Evolutionary conservation across 495 filamentous ascomycete genomes (phyloP).

Genomic region (Lichenothelia convexa): DNA sequence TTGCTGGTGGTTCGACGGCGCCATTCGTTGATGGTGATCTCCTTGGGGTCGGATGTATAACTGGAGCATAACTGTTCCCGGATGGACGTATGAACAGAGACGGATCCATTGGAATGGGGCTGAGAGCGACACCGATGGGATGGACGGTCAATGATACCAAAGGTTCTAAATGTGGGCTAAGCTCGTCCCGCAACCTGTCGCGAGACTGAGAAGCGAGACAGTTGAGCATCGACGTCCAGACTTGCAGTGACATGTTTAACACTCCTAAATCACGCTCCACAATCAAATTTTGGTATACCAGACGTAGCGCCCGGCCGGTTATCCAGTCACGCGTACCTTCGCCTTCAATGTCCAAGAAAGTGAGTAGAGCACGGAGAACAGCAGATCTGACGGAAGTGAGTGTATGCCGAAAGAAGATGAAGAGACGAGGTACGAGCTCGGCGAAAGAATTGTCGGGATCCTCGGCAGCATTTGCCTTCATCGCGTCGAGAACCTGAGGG

Average conservation of each 20-base stretch:
- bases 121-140: slow-evolving; percentile 75
- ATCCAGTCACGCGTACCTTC: slow-evolving; percentile 80
- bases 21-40: slow-evolving; percentile 42
- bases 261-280: slow-evolving; percentile 77
- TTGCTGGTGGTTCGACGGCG: slow-evolving; percentile 34
- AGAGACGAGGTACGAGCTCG: slow-evolving; percentile 78
- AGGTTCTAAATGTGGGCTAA: slow-evolving; percentile 51
- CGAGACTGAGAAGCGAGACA: slow-evolving; percentile 40
- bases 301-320: slow-evolving; percentile 67
- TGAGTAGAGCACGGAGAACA: slow-evolving; percentile 79
- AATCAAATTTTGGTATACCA: slow-evolving; percentile 86
- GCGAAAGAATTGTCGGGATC: slow-evolving; percentile 79
- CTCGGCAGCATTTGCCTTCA: slow-evolving; percentile 72
- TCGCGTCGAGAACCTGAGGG: slow-evolving; percentile 76
- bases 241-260: slow-evolving; percentile 60
- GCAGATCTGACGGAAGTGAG: slow-evolving; percentile 89
- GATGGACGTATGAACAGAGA: slow-evolving; percentile 84
- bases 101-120: slow-evolving; percentile 79
- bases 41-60: slow-evolving; percentile 29
- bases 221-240: slow-evolving; percentile 65
- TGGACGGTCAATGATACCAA: slow-evolving; percentile 66
- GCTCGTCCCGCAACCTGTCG: slow-evolving; percentile 40
- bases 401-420: slow-evolving; percentile 90
- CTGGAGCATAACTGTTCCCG: slow-evolving; percentile 54
- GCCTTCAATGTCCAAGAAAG: slow-evolving; percentile 72